These are phyloP conservation scores for Eucalyptus victrix DNA, from an alignment of 345 rosid species.

Conservation along the genomic window DNA sequence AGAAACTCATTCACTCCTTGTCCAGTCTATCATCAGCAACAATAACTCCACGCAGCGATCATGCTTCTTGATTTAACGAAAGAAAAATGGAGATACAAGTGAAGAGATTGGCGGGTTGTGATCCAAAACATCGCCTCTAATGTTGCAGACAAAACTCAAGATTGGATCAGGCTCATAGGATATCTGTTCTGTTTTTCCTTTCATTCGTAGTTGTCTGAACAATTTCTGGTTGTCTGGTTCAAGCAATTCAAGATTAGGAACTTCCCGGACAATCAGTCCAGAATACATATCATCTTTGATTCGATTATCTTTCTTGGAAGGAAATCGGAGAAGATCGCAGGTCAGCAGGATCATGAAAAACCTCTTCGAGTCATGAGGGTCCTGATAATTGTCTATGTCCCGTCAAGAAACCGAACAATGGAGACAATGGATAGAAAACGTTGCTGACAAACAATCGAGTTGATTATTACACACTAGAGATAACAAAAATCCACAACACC, in stretches of 20 bases:
- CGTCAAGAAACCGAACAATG: background rate
- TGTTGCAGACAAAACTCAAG: background rate
- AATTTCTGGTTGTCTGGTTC: background rate
- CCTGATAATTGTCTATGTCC: background rate
- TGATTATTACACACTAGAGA: background rate
- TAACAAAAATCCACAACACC: background rate
- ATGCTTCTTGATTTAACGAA: background rate
- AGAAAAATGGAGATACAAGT: background rate
- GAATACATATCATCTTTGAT: background rate
- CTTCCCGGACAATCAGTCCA: background rate
- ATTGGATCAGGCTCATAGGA: background rate
- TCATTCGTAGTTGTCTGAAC: background rate
- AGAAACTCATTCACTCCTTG: background rate
- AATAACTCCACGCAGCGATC: background rate
- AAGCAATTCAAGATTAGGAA: background rate
- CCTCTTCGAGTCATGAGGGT: background rate
- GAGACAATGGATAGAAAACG: background rate
- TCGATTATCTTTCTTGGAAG: background rate
- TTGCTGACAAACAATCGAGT: background rate
- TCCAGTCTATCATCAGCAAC: background rate
- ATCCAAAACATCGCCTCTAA: background rate
- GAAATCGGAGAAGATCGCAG: background rate
- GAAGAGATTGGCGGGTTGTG: background rate
- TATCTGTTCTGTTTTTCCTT: background rate
- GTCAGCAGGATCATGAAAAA: background rate